A percentile compares a stretch with the other conserved stretches of the same genome.
Conservation (phyloP, 139 green algal species). For the Astrephomene gubernaculifera region DNA sequence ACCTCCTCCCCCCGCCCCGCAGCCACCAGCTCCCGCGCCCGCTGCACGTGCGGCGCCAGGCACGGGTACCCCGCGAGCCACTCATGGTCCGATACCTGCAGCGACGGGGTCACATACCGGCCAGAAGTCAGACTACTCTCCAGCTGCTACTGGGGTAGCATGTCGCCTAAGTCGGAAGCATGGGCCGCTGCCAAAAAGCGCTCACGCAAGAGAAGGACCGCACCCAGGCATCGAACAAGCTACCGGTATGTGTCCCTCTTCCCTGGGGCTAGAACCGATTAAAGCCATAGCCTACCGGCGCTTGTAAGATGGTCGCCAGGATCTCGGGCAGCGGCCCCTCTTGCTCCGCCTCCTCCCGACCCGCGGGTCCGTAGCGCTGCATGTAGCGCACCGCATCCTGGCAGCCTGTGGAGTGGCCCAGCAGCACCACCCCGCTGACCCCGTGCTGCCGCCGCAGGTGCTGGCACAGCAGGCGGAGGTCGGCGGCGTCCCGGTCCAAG, state of each 20-base stretch:
- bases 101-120: too few species aligned
- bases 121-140: too few species aligned
- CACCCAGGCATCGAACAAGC: too few species aligned
- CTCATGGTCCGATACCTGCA: slow-evolving; percentile 71
- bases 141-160: too few species aligned
- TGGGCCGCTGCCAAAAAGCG: too few species aligned
- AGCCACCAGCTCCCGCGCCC: slow-evolving; percentile 56
- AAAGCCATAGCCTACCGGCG: too few species aligned
- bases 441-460: slow-evolving; percentile 48
- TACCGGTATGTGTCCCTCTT: too few species aligned
- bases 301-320: slow-evolving; percentile 7
- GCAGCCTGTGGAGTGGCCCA: slow-evolving; percentile 83
- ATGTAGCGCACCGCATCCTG: slow-evolving; percentile 77
- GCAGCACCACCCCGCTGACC: slow-evolving; percentile 60
- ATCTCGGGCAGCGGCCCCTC: not conserved
- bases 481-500: slow-evolving; percentile 77
- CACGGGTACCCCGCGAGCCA: slow-evolving; percentile 45
- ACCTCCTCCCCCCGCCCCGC: slow-evolving; percentile 64
- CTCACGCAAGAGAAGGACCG: too few species aligned
- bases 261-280: too few species aligned
- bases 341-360: too few species aligned
- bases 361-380: not conserved
- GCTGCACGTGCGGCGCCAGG: slow-evolving; percentile 23
- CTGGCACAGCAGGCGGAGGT: slow-evolving; percentile 67
- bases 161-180: too few species aligned